These are phyloP conservation scores for Kalanchoe fedtschenkoi DNA, from an alignment of 164 flowering plant species.

Conservation along the genomic window DNA sequence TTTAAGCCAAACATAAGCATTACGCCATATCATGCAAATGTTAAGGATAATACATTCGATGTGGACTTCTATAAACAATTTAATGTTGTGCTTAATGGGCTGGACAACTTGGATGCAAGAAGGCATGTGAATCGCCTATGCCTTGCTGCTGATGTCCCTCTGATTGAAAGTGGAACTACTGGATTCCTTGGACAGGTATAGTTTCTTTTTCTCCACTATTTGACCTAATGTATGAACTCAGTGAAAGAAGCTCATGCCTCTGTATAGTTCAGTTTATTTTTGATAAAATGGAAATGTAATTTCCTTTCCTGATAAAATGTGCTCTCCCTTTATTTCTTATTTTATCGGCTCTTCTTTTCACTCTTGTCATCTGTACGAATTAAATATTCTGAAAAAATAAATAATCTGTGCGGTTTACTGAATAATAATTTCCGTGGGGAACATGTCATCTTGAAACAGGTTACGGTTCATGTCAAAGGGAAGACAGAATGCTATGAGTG, in stretches of 20 bases:
- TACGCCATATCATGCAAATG: constrained; percentile 88
- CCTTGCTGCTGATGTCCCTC: constrained; percentile 88
- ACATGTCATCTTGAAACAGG: constrained; percentile 34
- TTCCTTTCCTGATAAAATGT: no score
- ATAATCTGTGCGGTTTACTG: background rate
- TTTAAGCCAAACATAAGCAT: constrained; percentile 79
- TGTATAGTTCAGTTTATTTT: no score
- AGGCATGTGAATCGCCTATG: constrained; percentile 95
- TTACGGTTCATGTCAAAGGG: constrained; percentile 88
- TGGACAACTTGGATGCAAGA: constrained; percentile 93
- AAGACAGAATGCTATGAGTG: constrained; percentile 96
- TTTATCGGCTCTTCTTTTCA: no score
- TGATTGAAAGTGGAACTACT: constrained; percentile 96
- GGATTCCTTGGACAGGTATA: constrained; percentile 98
- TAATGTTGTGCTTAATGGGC: constrained; percentile 88
- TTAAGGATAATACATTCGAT: constrained; percentile 76
- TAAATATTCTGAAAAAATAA: background rate
- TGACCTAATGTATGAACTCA: no score
- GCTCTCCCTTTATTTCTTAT: no score
- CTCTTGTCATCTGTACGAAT: background rate
- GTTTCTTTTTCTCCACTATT: constrained; percentile 4
- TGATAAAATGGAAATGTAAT: no score
- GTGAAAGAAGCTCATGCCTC: background rate
- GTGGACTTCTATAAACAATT: constrained; percentile 91
- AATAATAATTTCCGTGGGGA: background rate